Conservation (phyloP, 2,329 filamentous ascomycete species). For the Paracoccidioides lutzii region DNA sequence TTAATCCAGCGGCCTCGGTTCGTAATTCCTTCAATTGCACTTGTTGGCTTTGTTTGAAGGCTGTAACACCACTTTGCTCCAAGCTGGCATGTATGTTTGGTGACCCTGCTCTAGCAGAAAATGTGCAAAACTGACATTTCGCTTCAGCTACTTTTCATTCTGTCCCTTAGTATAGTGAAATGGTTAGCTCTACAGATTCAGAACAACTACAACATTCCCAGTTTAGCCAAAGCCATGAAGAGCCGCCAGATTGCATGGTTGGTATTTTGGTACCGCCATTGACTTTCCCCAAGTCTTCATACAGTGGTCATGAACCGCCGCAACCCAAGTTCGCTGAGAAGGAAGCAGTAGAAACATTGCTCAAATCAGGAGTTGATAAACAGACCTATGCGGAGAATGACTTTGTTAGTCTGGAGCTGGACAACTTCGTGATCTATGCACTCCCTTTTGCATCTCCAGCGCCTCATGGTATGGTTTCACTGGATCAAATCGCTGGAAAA, state of each 20-base stretch:
- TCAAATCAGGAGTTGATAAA: conserved; percentile 12
- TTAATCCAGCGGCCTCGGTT: neutral
- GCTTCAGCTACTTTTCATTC: neutral
- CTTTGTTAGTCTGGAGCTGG: conserved; percentile 39
- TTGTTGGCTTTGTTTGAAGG: neutral
- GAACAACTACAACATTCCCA: neutral
- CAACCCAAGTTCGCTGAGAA: conserved; percentile 17
- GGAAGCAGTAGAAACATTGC: conserved; percentile 20
- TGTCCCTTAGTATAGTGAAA: neutral
- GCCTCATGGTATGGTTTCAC: conserved; percentile 41
- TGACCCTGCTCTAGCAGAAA: neutral
- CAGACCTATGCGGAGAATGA: conserved; percentile 9
- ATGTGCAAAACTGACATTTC: neutral
- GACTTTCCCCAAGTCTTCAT: conserved; percentile 17
- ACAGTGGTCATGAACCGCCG: conserved; percentile 12
- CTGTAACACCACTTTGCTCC: neutral
- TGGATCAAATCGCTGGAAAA: conserved; percentile 40
- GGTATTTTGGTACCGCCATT: conserved; percentile 9
- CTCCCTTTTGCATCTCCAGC: conserved; percentile 14
- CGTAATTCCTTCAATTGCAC: neutral
- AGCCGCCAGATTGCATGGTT: neutral
- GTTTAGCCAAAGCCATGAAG: neutral
- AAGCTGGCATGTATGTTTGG: neutral
- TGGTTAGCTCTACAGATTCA: neutral
- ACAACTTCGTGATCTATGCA: conserved; percentile 48